Evolutionary conservation across 2,329 filamentous ascomycete genomes (phyloP).

Genomic region (Penicillium sp.): DNA sequence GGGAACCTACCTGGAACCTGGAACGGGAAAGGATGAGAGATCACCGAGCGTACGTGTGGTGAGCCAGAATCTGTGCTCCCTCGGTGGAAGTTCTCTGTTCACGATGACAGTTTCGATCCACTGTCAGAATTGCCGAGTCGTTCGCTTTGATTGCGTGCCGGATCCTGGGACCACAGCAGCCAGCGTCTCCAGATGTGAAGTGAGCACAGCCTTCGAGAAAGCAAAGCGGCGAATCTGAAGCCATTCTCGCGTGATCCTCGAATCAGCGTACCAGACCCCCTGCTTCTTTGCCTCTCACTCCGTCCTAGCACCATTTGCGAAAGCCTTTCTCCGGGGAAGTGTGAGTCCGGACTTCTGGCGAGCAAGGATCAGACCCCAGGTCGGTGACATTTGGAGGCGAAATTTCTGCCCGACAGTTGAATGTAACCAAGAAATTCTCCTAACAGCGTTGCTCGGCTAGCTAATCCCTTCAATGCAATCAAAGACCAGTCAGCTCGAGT

Average conservation of each 20-base stretch:
- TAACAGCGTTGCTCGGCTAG: too few species aligned
- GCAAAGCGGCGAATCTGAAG: slow-evolving; percentile 11
- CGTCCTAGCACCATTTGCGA: slow-evolving; percentile 20
- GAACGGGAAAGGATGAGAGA: background rate
- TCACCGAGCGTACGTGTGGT: slow-evolving; percentile 18
- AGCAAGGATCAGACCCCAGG: slow-evolving; percentile 23
- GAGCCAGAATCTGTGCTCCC: slow-evolving; percentile 15
- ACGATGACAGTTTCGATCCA: slow-evolving; percentile 19
- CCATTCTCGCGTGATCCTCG: slow-evolving; percentile 16
- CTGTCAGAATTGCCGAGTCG: slow-evolving; percentile 23
- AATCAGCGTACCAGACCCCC: slow-evolving; percentile 25
- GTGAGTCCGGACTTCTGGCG: slow-evolving; percentile 19
- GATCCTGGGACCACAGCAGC: slow-evolving; percentile 7
- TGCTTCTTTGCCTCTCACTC: slow-evolving; percentile 19
- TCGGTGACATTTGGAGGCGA: slow-evolving; percentile 12
- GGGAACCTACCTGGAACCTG: slow-evolving; percentile 3
- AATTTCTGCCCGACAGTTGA: slow-evolving; percentile 21
- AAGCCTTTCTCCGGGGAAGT: slow-evolving; percentile 14
- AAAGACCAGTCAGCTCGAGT: background rate
- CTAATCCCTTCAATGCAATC: too few species aligned
- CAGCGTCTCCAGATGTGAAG: slow-evolving; percentile 17
- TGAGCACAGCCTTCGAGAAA: slow-evolving; percentile 17
- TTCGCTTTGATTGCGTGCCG: too few species aligned
- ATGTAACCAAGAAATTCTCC: background rate
- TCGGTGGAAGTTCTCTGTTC: slow-evolving; percentile 12